Percentiles rank a stretch among this genome's conserved stretches.
Evolutionary conservation across 345 rosid genomes (phyloP).

Genomic region (Aegle marmelos): DNA sequence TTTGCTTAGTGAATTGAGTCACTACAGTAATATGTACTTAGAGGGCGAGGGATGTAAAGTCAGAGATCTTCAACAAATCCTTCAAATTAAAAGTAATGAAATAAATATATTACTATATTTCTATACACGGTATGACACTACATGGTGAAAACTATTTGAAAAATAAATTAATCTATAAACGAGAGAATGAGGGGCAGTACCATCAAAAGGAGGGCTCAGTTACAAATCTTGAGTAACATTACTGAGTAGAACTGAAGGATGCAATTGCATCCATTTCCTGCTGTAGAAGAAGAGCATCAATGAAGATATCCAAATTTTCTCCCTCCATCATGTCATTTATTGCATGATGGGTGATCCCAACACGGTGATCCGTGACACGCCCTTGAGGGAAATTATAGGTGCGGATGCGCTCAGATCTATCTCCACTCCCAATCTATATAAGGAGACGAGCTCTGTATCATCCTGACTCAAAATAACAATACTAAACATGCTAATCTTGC

Average conservation of each 20-base stretch:
- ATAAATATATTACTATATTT: background rate
- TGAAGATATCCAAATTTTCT: slow-evolving; percentile 71
- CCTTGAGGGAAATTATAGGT: slow-evolving; percentile 97
- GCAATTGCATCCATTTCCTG: slow-evolving; percentile 97
- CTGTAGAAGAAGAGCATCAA: slow-evolving; percentile 83
- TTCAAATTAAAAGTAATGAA: background rate
- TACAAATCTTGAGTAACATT: slow-evolving; percentile 1
- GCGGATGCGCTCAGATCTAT: slow-evolving; percentile 85
- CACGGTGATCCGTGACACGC: slow-evolving; percentile 84
- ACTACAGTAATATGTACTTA: background rate
- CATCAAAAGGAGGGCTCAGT: background rate
- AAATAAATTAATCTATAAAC: background rate
- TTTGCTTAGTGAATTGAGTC: background rate
- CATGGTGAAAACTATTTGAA: background rate
- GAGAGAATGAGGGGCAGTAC: background rate
- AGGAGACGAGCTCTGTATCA: slow-evolving; percentile 10
- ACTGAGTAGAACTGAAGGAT: slow-evolving; percentile 55
- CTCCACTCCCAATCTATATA: slow-evolving; percentile 88
- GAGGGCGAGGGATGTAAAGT: background rate
- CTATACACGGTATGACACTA: background rate
- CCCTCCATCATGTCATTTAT: slow-evolving; percentile 78
- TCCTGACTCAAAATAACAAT: background rate
- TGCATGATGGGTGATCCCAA: slow-evolving; percentile 79
- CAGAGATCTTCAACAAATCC: background rate
- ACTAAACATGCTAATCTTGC: background rate